Percentiles rank a stretch among this genome's conserved stretches.
Evolutionary conservation across 345 rosid species (phyloP).

Genomic region (Arabidopsis suecica): DNA sequence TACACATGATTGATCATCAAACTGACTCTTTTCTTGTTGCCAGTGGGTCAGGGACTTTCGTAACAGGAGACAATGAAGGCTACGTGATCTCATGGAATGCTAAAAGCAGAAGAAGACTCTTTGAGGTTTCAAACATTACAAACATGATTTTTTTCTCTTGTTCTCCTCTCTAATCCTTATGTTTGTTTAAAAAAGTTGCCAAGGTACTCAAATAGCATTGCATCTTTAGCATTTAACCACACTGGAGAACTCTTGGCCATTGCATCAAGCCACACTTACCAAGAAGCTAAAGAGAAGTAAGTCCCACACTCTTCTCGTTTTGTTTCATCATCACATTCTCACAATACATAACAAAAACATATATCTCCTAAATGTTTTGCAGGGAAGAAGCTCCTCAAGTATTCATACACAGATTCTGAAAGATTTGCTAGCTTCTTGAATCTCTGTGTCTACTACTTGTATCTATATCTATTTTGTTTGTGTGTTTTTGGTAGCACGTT

Average conservation of each 20-base stretch:
- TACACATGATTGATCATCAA: slow-evolving; percentile 3
- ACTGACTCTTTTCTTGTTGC: slow-evolving; percentile 27
- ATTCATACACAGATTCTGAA: slow-evolving; percentile 51
- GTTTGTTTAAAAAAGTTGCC: slow-evolving; percentile 63
- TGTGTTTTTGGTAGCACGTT: slow-evolving; percentile 25
- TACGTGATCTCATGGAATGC: slow-evolving; percentile 71
- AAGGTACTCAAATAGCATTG: slow-evolving; percentile 65
- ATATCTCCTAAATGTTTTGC: slow-evolving; percentile 18
- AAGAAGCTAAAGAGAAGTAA: slow-evolving; percentile 75
- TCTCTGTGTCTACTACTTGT: slow-evolving; percentile 6
- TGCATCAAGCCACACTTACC: slow-evolving; percentile 64
- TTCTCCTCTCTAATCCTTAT: not conserved
- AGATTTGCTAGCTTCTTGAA: slow-evolving; percentile 4
- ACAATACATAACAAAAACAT: not conserved
- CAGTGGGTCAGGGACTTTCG: slow-evolving; percentile 61
- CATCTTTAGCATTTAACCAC: slow-evolving; percentile 55
- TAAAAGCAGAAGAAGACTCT: slow-evolving; percentile 64
- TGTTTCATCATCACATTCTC: not conserved
- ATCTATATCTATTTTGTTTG: slow-evolving; percentile 1
- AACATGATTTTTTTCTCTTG: slow-evolving; percentile 27
- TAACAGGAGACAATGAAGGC: slow-evolving; percentile 84
- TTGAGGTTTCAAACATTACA: slow-evolving; percentile 58
- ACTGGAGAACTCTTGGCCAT: slow-evolving; percentile 73
- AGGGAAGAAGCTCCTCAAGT: slow-evolving; percentile 72
- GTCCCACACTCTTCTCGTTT: slow-evolving; percentile 18